These are phyloP conservation scores for Margaritispora aquatica DNA, from an alignment of 495 filamentous ascomycete species.

Conservation along the genomic window DNA sequence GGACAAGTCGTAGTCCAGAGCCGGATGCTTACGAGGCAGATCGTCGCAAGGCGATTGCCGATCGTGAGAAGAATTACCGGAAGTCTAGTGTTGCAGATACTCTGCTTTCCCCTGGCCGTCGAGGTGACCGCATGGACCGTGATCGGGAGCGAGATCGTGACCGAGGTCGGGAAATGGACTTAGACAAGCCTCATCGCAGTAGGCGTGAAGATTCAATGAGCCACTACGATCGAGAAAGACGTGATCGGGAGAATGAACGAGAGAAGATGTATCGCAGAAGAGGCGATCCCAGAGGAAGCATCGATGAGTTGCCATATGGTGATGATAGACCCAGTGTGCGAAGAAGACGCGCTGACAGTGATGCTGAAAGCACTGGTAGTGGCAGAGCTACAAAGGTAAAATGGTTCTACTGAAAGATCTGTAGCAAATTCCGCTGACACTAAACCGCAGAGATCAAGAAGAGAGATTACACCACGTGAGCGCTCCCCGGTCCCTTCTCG, in stretches of 20 bases:
- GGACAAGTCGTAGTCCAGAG: conserved; percentile 71
- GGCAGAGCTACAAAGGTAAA: conserved; percentile 56
- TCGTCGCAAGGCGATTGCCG: conserved; percentile 76
- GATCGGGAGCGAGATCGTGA: conserved; percentile 24
- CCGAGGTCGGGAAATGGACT: conserved; percentile 51
- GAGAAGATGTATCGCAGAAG: conserved; percentile 80
- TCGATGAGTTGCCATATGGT: conserved; percentile 83
- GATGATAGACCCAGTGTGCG: conserved; percentile 60
- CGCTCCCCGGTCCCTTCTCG: conserved; percentile 44
- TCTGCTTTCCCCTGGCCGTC: conserved; percentile 45
- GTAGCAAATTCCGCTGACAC: not conserved
- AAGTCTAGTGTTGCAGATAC: conserved; percentile 65
- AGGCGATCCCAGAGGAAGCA: conserved; percentile 65
- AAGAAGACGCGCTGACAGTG: conserved; percentile 66
- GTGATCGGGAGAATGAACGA: conserved; percentile 45
- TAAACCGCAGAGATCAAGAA: conserved; percentile 47
- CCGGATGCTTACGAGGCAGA: conserved; percentile 84
- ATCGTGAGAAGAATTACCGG: conserved; percentile 81
- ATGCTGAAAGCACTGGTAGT: conserved; percentile 64
- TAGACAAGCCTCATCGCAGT: conserved; percentile 32
- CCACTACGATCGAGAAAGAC: conserved; percentile 36
- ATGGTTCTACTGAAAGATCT: not conserved
- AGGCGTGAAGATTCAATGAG: conserved; percentile 32
- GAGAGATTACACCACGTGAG: conserved; percentile 51
- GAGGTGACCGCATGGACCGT: conserved; percentile 24